phyloP scores from a whole-genome alignment of 2,329 filamentous ascomycete genomes.

The Fusarium circinatum region DNA sequence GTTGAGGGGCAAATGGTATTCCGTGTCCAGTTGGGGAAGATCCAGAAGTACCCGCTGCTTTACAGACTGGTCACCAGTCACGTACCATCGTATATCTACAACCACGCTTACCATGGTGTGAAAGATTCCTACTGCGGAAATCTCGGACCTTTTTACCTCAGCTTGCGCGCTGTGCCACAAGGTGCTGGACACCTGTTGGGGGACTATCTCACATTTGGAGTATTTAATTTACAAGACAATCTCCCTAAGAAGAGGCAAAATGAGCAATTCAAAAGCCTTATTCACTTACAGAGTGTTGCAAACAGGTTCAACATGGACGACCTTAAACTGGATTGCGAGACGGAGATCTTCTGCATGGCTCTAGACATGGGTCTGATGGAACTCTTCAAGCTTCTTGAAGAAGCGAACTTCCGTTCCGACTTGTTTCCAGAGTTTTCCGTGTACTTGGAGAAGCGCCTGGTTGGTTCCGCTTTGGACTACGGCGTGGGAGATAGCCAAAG shows the following conservation, averaged over 20 bases:
- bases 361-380: not conserved
- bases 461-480: not conserved
- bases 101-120: not conserved
- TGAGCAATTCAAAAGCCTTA: not conserved
- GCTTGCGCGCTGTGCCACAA: not conserved
- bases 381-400: not conserved
- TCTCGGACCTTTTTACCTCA: not conserved
- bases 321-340: not conserved
- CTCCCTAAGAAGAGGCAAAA: too few relatives aligned
- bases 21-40: too few relatives aligned
- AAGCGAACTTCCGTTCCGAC: not conserved
- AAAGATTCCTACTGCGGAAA: not conserved
- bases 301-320: not conserved
- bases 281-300: not conserved
- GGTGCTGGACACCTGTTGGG: not conserved
- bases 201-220: not conserved
- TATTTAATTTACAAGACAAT: not conserved
- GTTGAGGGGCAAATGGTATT: not conserved
- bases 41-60: not conserved
- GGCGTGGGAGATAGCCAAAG: not conserved
- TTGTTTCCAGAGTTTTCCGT: not conserved
- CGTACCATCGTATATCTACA: not conserved
- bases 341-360: not conserved
- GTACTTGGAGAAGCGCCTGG: not conserved
- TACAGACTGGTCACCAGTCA: not conserved